Evolutionary conservation across 495 filamentous ascomycete genomes (phyloP).

Genomic region (Aspergillus sparsus): DNA sequence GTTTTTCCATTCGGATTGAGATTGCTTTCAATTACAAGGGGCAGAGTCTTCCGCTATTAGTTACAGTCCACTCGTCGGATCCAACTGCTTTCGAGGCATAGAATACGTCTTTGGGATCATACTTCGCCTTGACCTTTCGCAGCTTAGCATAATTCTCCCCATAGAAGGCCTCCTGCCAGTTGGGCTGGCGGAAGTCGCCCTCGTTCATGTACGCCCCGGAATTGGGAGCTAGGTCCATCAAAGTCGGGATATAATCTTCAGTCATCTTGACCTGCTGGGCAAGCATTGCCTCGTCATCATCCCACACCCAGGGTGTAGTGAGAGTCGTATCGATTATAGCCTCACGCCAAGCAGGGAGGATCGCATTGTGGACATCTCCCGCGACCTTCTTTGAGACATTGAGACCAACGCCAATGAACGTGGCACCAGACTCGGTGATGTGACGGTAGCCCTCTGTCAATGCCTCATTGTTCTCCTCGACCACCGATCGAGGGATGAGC

Average conservation of each 20-base stretch:
- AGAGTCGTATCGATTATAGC: constrained; percentile 47
- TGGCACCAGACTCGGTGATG: constrained; percentile 44
- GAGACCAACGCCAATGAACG: constrained; percentile 48
- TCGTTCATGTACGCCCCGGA: constrained; percentile 47
- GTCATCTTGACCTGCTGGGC: constrained; percentile 41
- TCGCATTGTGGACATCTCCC: constrained; percentile 54
- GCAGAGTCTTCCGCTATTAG: constrained; percentile 39
- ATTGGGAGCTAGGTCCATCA: constrained; percentile 41
- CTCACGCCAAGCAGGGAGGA: constrained; percentile 61
- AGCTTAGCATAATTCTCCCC: constrained; percentile 47
- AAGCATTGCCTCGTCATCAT: constrained; percentile 37
- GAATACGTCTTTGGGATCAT: constrained; percentile 60
- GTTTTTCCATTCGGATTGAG: no score
- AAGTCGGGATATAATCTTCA: constrained; percentile 41
- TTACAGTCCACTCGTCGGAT: constrained; percentile 55
- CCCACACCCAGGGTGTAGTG: constrained; percentile 44
- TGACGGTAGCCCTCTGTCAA: constrained; percentile 40
- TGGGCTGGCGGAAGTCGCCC: constrained; percentile 49
- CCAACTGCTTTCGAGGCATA: constrained; percentile 63
- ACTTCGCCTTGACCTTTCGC: constrained; percentile 43
- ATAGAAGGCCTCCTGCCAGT: constrained; percentile 56
- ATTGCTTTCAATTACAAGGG: neutral
- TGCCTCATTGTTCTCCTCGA: constrained; percentile 49
- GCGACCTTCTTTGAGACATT: constrained; percentile 41
- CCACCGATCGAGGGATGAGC: constrained; percentile 53